Conservation (phyloP, 306 rosid genomes). For the Glycyrrhiza uralensis region DNA sequence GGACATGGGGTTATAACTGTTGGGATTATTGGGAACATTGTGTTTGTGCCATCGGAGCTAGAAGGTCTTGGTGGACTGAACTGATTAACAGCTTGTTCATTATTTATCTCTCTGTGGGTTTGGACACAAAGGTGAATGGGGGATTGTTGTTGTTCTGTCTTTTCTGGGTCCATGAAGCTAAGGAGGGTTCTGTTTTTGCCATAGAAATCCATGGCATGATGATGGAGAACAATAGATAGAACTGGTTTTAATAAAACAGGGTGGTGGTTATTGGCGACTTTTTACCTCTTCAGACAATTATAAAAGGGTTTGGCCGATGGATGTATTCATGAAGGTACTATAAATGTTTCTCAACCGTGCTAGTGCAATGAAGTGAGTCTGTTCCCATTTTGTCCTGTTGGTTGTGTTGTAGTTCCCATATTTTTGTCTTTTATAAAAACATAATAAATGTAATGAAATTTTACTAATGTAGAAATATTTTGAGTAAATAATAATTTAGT, state of each 20-base stretch:
- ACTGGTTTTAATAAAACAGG: neutral
- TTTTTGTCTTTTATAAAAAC: too few relatives aligned
- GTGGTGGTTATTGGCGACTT: neutral
- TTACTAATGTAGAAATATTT: too few relatives aligned
- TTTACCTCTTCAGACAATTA: neutral
- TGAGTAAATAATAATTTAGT: too few relatives aligned
- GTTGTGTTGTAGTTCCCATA: too few relatives aligned
- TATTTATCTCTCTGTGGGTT: conserved; percentile 28
- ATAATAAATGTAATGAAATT: too few relatives aligned
- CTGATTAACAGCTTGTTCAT: conserved; percentile 42
- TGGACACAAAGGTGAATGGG: conserved; percentile 30
- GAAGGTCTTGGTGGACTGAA: conserved; percentile 37
- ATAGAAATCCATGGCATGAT: conserved; percentile 38
- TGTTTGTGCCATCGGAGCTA: conserved; percentile 20
- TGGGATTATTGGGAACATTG: conserved; percentile 19
- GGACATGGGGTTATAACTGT: conserved; percentile 35
- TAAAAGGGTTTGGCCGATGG: neutral
- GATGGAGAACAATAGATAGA: neutral
- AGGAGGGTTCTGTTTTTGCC: conserved; percentile 30
- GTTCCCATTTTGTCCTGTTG: neutral
- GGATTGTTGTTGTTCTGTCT: conserved; percentile 18
- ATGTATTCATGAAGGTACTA: conserved; percentile 14
- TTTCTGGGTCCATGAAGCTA: conserved; percentile 39
- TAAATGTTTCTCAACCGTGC: conserved; percentile 14
- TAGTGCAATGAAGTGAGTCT: neutral